A percentile compares a stretch with the other conserved stretches of the same genome.
Conservation (phyloP, 768 basidiomycete genomes). For the Dentipellis sp. region DNA sequence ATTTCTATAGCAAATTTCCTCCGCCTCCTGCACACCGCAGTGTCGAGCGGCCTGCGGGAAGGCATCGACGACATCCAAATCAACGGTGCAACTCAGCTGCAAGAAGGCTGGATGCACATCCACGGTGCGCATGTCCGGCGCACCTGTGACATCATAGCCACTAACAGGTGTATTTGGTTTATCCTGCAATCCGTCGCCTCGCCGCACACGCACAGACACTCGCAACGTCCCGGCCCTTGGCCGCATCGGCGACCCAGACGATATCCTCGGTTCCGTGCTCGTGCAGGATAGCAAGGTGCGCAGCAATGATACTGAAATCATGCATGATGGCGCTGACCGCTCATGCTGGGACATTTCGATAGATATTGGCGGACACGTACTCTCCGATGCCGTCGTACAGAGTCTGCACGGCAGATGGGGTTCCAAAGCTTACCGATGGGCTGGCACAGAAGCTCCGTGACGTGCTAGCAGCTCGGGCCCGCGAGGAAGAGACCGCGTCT, state of each 20-base stretch:
- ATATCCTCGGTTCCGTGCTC: constrained; percentile 70
- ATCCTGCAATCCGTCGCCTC: too few species aligned
- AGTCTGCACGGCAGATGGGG: constrained; percentile 66
- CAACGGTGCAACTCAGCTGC: constrained; percentile 54
- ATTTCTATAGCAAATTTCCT: constrained; percentile 44
- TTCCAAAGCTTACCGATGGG: constrained; percentile 60
- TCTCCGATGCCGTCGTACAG: constrained; percentile 81
- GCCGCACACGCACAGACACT: constrained; percentile 29
- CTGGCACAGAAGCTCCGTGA: constrained; percentile 39
- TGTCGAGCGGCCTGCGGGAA: constrained; percentile 43
- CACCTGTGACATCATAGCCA: not conserved
- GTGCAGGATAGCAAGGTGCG: constrained; percentile 60
- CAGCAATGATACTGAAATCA: not conserved
- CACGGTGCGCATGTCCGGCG: constrained; percentile 31
- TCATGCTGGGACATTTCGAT: not conserved
- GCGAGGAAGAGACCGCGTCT: constrained; percentile 19
- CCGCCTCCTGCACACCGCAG: constrained; percentile 45
- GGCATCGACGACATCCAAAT: constrained; percentile 56
- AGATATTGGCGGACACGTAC: constrained; percentile 69
- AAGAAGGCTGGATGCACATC: constrained; percentile 80
- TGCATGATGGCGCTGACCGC: too few species aligned
- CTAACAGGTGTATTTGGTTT: too few species aligned
- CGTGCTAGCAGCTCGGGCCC: constrained; percentile 26
- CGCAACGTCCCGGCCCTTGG: constrained; percentile 69
- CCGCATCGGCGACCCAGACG: constrained; percentile 75